Conservation (phyloP, 2,329 filamentous ascomycete species). For the Xylaria sp. region DNA sequence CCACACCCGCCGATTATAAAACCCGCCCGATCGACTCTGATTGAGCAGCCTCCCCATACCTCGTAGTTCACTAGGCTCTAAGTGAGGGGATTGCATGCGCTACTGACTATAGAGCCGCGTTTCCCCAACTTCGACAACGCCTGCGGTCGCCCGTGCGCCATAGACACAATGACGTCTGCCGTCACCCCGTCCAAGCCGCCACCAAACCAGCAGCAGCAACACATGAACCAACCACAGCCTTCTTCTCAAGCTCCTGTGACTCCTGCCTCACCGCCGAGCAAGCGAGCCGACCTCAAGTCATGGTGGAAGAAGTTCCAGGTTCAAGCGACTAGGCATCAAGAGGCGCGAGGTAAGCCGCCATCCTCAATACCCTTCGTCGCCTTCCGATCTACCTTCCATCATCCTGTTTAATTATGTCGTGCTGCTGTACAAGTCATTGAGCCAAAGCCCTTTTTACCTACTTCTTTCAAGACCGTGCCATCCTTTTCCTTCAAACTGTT, state of each 20-base stretch:
- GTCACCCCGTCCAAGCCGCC: slow-evolving; percentile 48
- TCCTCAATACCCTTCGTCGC: slow-evolving; percentile 31
- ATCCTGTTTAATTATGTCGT: slow-evolving; percentile 5
- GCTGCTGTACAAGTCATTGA: background rate
- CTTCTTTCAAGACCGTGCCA: background rate
- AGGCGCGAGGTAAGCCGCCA: slow-evolving; percentile 63
- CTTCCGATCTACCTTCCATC: slow-evolving; percentile 10
- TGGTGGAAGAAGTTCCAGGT: slow-evolving; percentile 99
- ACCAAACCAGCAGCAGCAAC: slow-evolving; percentile 38
- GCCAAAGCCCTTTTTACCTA: slow-evolving; percentile 5
- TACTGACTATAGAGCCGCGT: slow-evolving; percentile 32
- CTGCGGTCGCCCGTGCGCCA: slow-evolving; percentile 49
- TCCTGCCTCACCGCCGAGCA: slow-evolving; percentile 78
- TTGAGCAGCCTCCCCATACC: slow-evolving; percentile 23
- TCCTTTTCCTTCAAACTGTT: background rate
- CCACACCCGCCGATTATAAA: slow-evolving; percentile 3
- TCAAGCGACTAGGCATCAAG: slow-evolving; percentile 66
- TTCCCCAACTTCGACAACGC: slow-evolving; percentile 36
- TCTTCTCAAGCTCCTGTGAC: slow-evolving; percentile 48
- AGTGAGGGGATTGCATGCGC: slow-evolving; percentile 37
- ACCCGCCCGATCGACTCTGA: slow-evolving; percentile 27
- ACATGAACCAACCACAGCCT: slow-evolving; percentile 46
- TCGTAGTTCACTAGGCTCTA: slow-evolving; percentile 3
- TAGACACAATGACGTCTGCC: slow-evolving; percentile 50
- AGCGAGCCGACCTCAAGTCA: slow-evolving; percentile 82